Base-by-base conservation (phyloP, 805 yeast species). In the Yarrowia yakushimensis region DNA sequence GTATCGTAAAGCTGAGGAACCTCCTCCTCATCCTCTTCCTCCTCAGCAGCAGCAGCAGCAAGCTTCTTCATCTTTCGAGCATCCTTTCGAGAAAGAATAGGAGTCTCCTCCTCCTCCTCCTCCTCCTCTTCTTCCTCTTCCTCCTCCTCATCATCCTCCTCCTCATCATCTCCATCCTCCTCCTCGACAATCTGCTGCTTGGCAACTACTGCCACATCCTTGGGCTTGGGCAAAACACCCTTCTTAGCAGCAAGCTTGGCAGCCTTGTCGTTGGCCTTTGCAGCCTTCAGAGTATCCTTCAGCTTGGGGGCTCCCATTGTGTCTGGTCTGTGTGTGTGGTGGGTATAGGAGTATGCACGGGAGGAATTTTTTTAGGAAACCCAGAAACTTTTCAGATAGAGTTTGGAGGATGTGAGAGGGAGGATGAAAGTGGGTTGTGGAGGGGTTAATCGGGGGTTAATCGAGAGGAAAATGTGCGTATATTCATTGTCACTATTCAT, bases 11-110 rank as follows among this genome's bases (percentile, higher is more conserved):
- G 76, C 17, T 22, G 54, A 20, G 50, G 50, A 2, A 71, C 78
- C 11, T 72, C 75, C 13, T 69, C 74, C 7, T 67, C 71, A 3
- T 67, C 74, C 5, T 75, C 76, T 8, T 71, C 76, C 33, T 70
- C 73, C 13, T 69, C 73, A n/a, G 37, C 54, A 20, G 67, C 63
- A 17, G 60, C 64, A 39, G 72, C 75, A 6, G 69, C 74, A 4
- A 67, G 73, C 46, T 65, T 63, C 39, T 60, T 61, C 39, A 61
- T 13, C 59, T 66, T 64, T 63, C 69, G 43, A 25, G 64, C 50
- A 33, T 66, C 66, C 48, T 67, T 59, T 62, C 63, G 60, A 8
- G 68, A 66, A 22, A 67, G 39, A 27, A 62, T 34, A 5, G 60
- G 25, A 17, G 64, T 46, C 22, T 41, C 46, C 7, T 48, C 52